Conservation (phyloP, 257 asterid genomes). For the Linderniella brevidens region DNA sequence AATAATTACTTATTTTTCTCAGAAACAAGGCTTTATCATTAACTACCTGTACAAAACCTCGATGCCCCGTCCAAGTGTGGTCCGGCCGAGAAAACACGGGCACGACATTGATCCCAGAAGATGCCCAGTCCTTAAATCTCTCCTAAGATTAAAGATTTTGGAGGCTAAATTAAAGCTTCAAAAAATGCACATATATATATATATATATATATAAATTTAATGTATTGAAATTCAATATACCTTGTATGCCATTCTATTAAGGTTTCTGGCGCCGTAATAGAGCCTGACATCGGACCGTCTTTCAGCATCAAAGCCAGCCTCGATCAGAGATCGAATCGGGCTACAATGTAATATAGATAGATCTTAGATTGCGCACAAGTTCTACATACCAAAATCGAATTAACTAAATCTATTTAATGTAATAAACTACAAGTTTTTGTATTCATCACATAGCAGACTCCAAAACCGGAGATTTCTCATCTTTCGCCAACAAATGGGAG, state of each 20-base stretch:
- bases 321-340: slow-evolving; percentile 79
- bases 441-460: too few relatives aligned
- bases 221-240: too few relatives aligned
- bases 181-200: too few relatives aligned
- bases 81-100: slow-evolving; percentile 79
- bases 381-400: too few relatives aligned
- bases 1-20: not conserved
- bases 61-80: slow-evolving; percentile 63
- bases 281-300: slow-evolving; percentile 72
- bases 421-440: too few relatives aligned
- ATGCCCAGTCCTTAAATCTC: slow-evolving; percentile 69
- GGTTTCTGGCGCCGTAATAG: slow-evolving; percentile 90
- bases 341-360: slow-evolving; percentile 19
- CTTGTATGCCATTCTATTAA: slow-evolving; percentile 58
- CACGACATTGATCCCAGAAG: slow-evolving; percentile 57
- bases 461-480: too few relatives aligned
- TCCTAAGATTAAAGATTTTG: slow-evolving; percentile 22
- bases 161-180: slow-evolving; percentile 27
- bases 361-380: too few relatives aligned
- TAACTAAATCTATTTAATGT: too few relatives aligned
- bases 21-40: not conserved
- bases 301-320: slow-evolving; percentile 58
- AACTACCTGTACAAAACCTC: slow-evolving; percentile 72
- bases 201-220: too few relatives aligned
- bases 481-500: not conserved